Evolutionary conservation across 805 yeast species (phyloP).

Genomic region (Metschnikowia cerradonensis): DNA sequence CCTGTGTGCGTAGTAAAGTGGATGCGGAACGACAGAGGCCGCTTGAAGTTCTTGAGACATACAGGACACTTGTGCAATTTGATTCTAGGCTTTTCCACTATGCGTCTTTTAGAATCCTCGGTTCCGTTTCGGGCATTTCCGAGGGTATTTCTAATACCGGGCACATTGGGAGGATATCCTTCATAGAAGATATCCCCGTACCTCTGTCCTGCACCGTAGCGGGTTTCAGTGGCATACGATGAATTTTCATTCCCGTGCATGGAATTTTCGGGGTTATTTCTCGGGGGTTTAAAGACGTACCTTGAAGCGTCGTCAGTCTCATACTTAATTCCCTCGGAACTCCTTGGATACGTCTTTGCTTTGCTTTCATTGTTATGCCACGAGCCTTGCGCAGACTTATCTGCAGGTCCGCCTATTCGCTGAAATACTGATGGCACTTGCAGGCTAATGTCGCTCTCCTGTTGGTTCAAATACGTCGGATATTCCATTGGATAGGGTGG

Average conservation of each 20-base stretch:
- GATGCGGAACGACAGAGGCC: slow-evolving; percentile 78
- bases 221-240: too few species aligned
- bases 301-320: too few species aligned
- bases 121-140: not conserved
- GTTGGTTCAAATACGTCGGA: not conserved
- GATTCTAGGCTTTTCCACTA: not conserved
- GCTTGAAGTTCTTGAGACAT: slow-evolving; percentile 73
- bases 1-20: slow-evolving; percentile 70
- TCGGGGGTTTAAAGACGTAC: too few species aligned
- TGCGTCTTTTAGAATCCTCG: not conserved
- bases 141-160: not conserved
- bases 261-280: too few species aligned
- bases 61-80: slow-evolving; percentile 33
- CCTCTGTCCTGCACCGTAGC: too few species aligned
- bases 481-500: not conserved
- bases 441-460: not conserved
- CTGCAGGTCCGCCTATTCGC: not conserved
- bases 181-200: too few species aligned
- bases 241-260: too few species aligned
- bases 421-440: not conserved
- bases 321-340: too few species aligned
- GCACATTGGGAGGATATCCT: too few species aligned
- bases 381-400: not conserved
- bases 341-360: too few species aligned
- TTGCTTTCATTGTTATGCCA: too few species aligned